phyloP scores from a whole-genome alignment of 139 green algal genomes.

The Chlorella vulgaris region DNA sequence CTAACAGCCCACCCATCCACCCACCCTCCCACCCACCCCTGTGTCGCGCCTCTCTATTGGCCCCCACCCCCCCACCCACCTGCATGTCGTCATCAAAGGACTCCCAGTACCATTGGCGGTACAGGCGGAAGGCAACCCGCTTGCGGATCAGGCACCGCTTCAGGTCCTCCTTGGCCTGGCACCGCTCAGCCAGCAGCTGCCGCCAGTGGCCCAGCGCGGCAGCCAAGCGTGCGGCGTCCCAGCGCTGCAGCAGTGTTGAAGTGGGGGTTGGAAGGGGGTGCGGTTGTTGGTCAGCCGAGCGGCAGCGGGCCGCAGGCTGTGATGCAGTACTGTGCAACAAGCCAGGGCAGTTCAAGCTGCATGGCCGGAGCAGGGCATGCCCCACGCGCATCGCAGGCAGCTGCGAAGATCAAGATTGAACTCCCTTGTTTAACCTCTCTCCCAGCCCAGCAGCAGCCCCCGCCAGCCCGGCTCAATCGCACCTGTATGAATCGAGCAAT shows the following conservation, averaged over 20 bases:
- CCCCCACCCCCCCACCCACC: background rate
- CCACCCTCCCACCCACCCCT: no score
- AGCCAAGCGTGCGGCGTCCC: slow-evolving; percentile 23
- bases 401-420: background rate
- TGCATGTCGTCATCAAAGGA: slow-evolving; percentile 70
- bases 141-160: slow-evolving; percentile 67
- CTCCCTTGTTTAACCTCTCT: background rate
- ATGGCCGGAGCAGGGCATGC: background rate
- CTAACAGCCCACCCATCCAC: no score
- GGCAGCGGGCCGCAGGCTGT: background rate
- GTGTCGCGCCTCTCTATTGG: no score
- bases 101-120: slow-evolving; percentile 80
- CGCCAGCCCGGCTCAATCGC: no score
- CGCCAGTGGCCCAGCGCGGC: slow-evolving; percentile 44
- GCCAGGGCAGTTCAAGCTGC: no score
- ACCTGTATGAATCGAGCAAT: slow-evolving; percentile 44
- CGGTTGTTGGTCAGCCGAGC: background rate
- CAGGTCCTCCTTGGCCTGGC: slow-evolving; percentile 30
- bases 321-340: no score
- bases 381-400: background rate
- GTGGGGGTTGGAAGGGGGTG: background rate
- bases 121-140: slow-evolving; percentile 65
- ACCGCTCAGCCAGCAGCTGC: slow-evolving; percentile 25
- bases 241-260: slow-evolving; percentile 5
- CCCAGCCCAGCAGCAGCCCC: no score